Base-by-base conservation (phyloP, 129 eudicot genomes). In the Escallonia herrerae region DNA sequence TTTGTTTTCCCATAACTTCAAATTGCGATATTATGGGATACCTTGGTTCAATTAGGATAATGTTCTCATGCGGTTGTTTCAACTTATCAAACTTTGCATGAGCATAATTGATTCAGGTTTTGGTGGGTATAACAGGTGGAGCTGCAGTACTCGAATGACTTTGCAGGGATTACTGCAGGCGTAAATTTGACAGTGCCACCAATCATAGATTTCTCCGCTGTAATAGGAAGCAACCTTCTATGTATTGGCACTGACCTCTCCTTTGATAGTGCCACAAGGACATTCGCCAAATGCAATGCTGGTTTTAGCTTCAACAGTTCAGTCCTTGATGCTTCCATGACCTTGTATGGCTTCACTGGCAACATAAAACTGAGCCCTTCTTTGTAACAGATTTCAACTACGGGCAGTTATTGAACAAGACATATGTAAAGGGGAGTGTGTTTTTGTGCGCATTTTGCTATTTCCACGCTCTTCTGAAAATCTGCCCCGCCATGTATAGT, bases 111-210 rank as follows among this genome's bases (percentile, higher is more conserved):
- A 51, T 8, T 51, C 56, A 7, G 14, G 15, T 55, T 22, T 56
- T 1, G 22, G 14, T 22, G 41, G 42, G 56, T 33, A 39, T 38
- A 40, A 57, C 66, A 73, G 77, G 71, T 65, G 56, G 71, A 73
- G 15, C 12, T 73, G 7, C 52, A 58, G n/a, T 73, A 66, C 62
- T 45, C 58, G n/a, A 11, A 49, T 15, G 55, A 64, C 44, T 73
- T 5, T 65, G 60, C 44, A 40, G 71, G 65, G 42, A 58, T 64
- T 1, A 40, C 77, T 5, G 69, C 65, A 56, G 72, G 77, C 38
- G 3, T 49, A 14, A 65, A 61, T 57, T 56, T 64, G 71, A 10
- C 66, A 56, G 41, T 43, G 4, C 53, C 40, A 0, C 65, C 61
- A 51, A 40, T 73, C 5, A 9, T 73, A 43, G 56, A 49, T 51